phyloP scores from a whole-genome alignment of 106 monocot species.

The Platanthera zijinensis region DNA sequence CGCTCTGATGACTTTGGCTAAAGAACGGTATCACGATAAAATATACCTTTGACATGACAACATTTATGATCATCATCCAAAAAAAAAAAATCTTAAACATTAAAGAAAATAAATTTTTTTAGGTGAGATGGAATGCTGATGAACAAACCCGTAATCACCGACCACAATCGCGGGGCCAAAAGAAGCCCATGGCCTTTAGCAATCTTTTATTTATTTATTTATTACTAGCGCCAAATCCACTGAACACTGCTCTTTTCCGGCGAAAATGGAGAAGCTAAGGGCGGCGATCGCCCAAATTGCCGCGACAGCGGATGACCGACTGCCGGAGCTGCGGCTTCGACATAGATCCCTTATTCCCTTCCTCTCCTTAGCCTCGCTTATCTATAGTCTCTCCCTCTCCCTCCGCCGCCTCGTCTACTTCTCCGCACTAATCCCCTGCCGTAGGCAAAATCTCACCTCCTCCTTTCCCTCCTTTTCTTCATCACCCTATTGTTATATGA shows the following conservation, averaged over 20 bases:
- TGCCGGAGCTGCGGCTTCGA: constrained; percentile 25
- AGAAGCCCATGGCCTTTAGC: too few species aligned
- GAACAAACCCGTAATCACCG: too few species aligned
- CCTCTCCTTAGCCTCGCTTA: constrained; percentile 42
- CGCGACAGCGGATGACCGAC: constrained; percentile 22
- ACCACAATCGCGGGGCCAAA: too few species aligned
- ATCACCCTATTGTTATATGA: not conserved
- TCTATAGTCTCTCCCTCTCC: constrained; percentile 41
- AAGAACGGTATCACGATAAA: too few species aligned
- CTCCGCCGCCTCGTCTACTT: constrained; percentile 34
- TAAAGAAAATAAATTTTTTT: too few species aligned
- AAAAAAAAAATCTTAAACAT: too few species aligned
- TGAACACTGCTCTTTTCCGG: not conserved
- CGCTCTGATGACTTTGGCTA: too few species aligned
- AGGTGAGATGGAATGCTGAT: too few species aligned
- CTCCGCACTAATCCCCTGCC: constrained; percentile 25
- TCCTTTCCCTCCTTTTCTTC: not conserved
- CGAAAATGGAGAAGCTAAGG: constrained; percentile 22
- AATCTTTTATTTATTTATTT: too few species aligned
- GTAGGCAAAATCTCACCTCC: constrained; percentile 20
- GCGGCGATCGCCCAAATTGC: constrained; percentile 27
- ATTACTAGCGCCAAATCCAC: too few species aligned
- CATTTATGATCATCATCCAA: too few species aligned
- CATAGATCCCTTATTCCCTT: constrained; percentile 56
- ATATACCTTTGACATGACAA: too few species aligned